Evolutionary conservation across 2,329 filamentous ascomycete species (phyloP), one percentile per base, ranked within the genome.

Genomic region (Paracoccidioides brasiliensis): DNA sequence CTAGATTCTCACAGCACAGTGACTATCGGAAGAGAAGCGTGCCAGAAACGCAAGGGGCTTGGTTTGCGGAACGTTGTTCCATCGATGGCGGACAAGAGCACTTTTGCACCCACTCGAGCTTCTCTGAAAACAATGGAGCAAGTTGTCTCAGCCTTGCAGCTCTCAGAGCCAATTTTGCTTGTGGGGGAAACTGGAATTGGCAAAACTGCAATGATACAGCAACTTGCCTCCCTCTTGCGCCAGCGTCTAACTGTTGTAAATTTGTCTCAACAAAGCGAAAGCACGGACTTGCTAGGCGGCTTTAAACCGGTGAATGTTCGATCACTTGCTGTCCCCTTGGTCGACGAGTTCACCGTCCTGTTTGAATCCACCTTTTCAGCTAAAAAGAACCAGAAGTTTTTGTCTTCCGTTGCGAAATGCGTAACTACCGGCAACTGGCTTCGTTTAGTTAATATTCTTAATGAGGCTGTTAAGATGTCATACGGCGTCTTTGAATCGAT

Each of bases 101-200:
- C 86, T 0, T 98, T 97, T 72, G 93, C 93, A 4, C 90, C 86
- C 40, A 97, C 93, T 22, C 84, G 82, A 28, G 88, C 95, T 60
- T 91, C 91, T 0, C 82, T 88, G 60, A 82, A 85, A 59, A 77
- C 95, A 10, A 80, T 98, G 52, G 94, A 98, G 68, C 88, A 94
- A 67, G 86, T 97, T 55, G 83, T 88, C 1, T 84, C 88, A 41
- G 86, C 90, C 1, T 82, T 96, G 5, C 83, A 86, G 59, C 81
- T 90, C 64, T 80, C 82, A n/a, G 93, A 99, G 65, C 90, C 94
- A 3, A 81, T 95, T 1, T 74, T 99, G 15, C 81, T 99, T 33
- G 93, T 99, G n/a, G 93, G 93, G 66, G 93, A 99, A 74, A 99
- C 93, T 6, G 93, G 93, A 75, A 96, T 95, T 52, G 93, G 93